Conservation (phyloP, 441 rosid species). For the Raphanus hybrid region DNA sequence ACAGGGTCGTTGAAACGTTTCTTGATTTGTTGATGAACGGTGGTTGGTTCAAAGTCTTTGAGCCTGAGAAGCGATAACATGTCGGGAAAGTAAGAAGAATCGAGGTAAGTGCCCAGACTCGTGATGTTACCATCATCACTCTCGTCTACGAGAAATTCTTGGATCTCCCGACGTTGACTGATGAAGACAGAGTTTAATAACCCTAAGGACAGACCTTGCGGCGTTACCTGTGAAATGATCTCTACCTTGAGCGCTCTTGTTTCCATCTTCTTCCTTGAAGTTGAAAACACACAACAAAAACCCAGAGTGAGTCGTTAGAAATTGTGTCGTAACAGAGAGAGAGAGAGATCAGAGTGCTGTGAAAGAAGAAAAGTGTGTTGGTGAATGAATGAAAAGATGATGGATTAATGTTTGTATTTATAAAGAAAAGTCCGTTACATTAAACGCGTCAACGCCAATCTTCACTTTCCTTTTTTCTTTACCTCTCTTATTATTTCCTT, state of each 20-base stretch:
- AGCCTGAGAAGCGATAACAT: no score
- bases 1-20: no score
- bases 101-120: background rate
- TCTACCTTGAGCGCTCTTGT: background rate
- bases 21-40: no score
- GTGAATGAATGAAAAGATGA: no score
- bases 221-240: background rate
- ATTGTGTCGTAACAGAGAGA: background rate
- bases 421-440: background rate
- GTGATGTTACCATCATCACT: background rate
- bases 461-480: background rate
- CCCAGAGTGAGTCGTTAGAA: background rate
- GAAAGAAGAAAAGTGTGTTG: background rate
- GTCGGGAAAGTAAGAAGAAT: background rate
- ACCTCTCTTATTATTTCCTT: background rate
- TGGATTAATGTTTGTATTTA: background rate
- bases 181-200: background rate
- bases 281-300: background rate
- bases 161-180: background rate
- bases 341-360: background rate
- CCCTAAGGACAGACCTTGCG: background rate
- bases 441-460: background rate
- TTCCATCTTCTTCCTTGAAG: constrained; percentile 18
- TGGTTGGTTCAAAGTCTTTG: no score
- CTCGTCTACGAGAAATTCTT: background rate